Conservation (phyloP, 116 monocot species). For the Posidonia oceanica region DNA sequence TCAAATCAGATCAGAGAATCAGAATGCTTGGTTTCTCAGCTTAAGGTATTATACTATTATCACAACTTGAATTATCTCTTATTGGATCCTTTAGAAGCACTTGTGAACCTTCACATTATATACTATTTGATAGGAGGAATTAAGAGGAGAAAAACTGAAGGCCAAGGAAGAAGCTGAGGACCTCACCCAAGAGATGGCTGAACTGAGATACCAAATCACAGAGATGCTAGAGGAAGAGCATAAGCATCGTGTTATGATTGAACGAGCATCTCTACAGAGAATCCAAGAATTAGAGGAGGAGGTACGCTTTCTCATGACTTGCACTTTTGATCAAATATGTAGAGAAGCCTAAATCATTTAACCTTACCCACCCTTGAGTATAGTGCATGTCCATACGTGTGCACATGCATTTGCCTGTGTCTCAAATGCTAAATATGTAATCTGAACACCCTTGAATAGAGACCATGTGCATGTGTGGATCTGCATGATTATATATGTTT, state of each 20-base stretch:
- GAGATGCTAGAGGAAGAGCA: conserved; percentile 89
- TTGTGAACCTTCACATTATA: neutral
- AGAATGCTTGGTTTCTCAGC: conserved; percentile 46
- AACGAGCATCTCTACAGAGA: conserved; percentile 57
- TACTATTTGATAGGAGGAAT: conserved; percentile 40
- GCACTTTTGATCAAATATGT: neutral
- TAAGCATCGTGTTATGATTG: conserved; percentile 71
- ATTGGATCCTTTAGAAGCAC: neutral
- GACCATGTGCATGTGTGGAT: too few species aligned
- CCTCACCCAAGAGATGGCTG: conserved; percentile 91
- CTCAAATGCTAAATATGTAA: too few species aligned
- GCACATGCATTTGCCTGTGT: too few species aligned
- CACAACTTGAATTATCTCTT: neutral
- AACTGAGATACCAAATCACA: conserved; percentile 80
- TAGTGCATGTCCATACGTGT: too few species aligned
- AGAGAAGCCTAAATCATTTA: neutral
- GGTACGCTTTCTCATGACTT: conserved; percentile 22
- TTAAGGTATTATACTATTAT: conserved; percentile 40
- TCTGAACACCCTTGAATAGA: too few species aligned
- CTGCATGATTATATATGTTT: too few species aligned
- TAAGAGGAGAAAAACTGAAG: conserved; percentile 65
- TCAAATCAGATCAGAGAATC: conserved; percentile 46
- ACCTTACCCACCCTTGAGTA: neutral
- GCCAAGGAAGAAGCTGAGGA: conserved; percentile 93
- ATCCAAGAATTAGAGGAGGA: conserved; percentile 71